A percentile compares a stretch with the other conserved stretches of the same genome.
These are phyloP conservation scores for Nannochloropsis salina DNA, from an alignment of 108 stramenopile genomes.

Conservation along the genomic window DNA sequence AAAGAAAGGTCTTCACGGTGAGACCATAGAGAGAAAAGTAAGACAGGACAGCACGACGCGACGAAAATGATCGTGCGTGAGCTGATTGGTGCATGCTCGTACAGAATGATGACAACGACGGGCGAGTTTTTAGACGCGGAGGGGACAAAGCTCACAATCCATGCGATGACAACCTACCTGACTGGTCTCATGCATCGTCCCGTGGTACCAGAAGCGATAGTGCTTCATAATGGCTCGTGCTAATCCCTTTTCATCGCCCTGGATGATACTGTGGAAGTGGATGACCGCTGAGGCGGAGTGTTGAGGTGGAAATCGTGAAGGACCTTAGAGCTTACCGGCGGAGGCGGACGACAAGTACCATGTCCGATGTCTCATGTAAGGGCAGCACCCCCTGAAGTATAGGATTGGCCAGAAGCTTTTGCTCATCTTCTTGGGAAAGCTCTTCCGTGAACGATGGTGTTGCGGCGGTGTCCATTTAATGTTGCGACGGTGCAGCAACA, in stretches of 20 bases:
- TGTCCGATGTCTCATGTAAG: slow-evolving; percentile 6
- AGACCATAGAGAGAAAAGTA: no score
- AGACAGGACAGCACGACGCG: no score
- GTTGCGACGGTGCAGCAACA: no score
- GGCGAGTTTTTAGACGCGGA: no score
- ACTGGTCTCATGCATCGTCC: slow-evolving; percentile 3
- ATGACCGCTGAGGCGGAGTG: background rate
- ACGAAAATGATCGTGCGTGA: no score
- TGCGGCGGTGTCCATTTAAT: background rate
- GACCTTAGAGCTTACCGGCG: background rate
- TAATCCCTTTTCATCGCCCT: background rate
- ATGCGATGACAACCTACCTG: background rate
- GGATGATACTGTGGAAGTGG: background rate
- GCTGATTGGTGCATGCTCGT: no score
- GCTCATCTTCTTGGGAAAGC: background rate
- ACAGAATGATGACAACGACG: no score
- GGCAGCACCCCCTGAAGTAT: slow-evolving; percentile 4
- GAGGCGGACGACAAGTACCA: background rate
- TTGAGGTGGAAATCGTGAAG: no score
- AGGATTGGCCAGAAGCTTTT: background rate
- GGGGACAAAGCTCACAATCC: no score
- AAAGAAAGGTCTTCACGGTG: no score
- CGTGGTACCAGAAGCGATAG: slow-evolving; percentile 19
- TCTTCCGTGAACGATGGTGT: background rate
- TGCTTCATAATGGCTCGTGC: background rate